phyloP scores from a whole-genome alignment of 495 filamentous ascomycete genomes.

The Penicillium subrubescens region DNA sequence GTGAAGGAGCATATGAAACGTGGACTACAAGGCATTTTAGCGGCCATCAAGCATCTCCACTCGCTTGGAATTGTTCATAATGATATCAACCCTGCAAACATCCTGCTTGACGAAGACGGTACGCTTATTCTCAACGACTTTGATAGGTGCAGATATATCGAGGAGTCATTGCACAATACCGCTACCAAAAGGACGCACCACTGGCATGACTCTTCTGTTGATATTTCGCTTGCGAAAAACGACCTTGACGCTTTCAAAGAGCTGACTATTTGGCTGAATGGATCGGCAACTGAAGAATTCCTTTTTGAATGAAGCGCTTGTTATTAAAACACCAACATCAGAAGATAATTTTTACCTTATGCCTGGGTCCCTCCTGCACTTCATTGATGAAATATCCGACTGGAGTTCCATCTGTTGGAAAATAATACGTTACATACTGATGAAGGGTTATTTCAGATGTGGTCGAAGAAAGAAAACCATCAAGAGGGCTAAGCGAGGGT shows the following conservation, averaged over 20 bases:
- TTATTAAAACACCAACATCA: neutral
- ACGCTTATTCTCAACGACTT: slow-evolving; percentile 46
- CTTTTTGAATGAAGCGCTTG: neutral
- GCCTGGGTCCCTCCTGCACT: no score
- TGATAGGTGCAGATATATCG: slow-evolving; percentile 33
- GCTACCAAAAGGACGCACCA: slow-evolving; percentile 26
- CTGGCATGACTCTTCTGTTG: slow-evolving; percentile 25
- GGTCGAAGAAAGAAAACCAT: no score
- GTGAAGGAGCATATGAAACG: slow-evolving; percentile 20
- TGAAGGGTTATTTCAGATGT: no score
- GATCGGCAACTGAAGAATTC: neutral
- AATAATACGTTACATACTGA: no score
- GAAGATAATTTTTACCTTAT: no score
- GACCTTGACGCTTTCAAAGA: slow-evolving; percentile 26
- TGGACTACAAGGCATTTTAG: slow-evolving; percentile 27
- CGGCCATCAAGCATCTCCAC: slow-evolving; percentile 43
- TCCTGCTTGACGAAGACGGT: slow-evolving; percentile 39
- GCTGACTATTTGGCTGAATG: slow-evolving; percentile 18
- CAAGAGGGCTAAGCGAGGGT: no score
- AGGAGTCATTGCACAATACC: slow-evolving; percentile 22
- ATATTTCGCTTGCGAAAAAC: slow-evolving; percentile 22
- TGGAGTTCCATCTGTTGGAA: no score
- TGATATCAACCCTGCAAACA: slow-evolving; percentile 42
- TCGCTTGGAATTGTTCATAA: slow-evolving; percentile 39
- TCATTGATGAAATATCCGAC: no score